Evolutionary conservation across 768 basidiomycete genomes (phyloP).

Genomic region (Termitomyces heimii): DNA sequence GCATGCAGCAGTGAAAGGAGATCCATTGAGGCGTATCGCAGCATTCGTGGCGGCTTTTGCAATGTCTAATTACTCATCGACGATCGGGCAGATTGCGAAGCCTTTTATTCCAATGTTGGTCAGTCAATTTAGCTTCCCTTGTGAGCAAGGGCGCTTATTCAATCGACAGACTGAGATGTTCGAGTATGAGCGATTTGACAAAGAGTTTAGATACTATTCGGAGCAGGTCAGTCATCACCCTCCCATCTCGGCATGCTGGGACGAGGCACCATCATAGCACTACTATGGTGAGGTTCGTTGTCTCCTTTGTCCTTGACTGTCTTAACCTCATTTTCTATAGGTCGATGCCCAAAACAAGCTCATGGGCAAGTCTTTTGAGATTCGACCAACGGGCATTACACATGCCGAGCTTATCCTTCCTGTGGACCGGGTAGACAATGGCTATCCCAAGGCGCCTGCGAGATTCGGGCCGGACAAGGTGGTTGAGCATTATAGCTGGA

Average conservation of each 20-base stretch:
- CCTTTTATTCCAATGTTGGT: slow-evolving; percentile 96
- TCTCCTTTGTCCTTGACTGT: background rate
- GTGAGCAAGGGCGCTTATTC: background rate
- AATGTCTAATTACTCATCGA: slow-evolving; percentile 97
- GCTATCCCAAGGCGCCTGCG: slow-evolving; percentile 55
- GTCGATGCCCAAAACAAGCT: slow-evolving; percentile 98
- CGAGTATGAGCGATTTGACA: slow-evolving; percentile 85
- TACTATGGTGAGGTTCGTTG: slow-evolving; percentile 76
- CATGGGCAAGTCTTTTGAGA: slow-evolving; percentile 95
- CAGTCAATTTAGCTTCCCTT: slow-evolving; percentile 19
- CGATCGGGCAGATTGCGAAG: slow-evolving; percentile 94
- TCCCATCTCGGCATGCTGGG: slow-evolving; percentile 94
- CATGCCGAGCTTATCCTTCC: slow-evolving; percentile 82
- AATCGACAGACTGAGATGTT: slow-evolving; percentile 76
- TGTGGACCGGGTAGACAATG: slow-evolving; percentile 45
- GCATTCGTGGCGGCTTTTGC: slow-evolving; percentile 94
- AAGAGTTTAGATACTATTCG: slow-evolving; percentile 86
- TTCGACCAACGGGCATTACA: slow-evolving; percentile 87
- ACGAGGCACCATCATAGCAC: slow-evolving; percentile 82
- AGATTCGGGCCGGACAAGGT: slow-evolving; percentile 44
- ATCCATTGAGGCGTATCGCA: slow-evolving; percentile 81
- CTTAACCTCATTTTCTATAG: slow-evolving; percentile 26
- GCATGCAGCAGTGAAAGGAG: slow-evolving; percentile 70
- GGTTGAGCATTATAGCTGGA: slow-evolving; percentile 91
- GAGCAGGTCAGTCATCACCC: slow-evolving; percentile 99